Evolutionary conservation across 441 rosid species (phyloP).

Genomic region (Syzygium malaccense): DNA sequence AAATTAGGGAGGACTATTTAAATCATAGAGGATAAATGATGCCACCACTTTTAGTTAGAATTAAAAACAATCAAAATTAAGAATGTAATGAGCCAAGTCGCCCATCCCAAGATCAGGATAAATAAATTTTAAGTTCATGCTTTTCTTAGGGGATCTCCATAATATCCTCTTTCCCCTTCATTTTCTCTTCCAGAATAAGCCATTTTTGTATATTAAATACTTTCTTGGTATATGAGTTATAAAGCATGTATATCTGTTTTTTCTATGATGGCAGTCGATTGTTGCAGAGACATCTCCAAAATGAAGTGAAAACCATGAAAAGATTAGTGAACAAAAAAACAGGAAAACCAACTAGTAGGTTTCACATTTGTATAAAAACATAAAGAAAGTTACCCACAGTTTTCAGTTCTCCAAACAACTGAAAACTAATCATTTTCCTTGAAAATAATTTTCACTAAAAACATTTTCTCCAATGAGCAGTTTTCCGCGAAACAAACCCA

Average conservation of each 20-base stretch:
- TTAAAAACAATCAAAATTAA: background rate
- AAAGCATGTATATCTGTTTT: background rate
- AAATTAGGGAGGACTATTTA: background rate
- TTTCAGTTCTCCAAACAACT: background rate
- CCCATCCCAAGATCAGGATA: background rate
- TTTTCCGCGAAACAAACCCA: background rate
- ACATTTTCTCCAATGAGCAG: background rate
- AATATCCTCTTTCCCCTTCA: background rate
- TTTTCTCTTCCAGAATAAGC: background rate
- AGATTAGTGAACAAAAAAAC: background rate
- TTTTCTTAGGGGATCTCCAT: background rate
- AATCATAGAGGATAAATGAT: background rate
- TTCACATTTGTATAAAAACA: background rate
- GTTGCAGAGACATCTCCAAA: background rate
- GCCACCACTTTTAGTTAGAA: background rate
- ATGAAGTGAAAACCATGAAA: background rate
- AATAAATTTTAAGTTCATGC: background rate
- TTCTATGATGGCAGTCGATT: background rate
- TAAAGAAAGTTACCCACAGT: background rate
- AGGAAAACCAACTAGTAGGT: background rate
- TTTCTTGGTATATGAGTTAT: background rate
- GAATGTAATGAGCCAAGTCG: background rate
- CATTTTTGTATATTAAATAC: background rate
- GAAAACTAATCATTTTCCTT: background rate
- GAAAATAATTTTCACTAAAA: background rate